Conservation (phyloP, 2,329 filamentous ascomycete species). For the Aurifilum marmelostoma region DNA sequence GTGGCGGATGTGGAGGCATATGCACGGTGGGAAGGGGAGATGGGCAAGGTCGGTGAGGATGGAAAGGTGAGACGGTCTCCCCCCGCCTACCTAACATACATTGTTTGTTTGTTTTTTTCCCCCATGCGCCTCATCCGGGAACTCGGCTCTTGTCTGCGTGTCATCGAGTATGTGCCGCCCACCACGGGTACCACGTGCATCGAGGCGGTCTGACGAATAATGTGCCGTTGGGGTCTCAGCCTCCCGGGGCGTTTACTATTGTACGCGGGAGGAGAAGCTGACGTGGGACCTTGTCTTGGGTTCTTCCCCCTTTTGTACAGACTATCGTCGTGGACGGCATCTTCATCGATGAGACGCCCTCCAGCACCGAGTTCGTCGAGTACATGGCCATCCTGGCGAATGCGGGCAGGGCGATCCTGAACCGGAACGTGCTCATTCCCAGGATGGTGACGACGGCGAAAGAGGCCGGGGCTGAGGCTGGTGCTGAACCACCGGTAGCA, state of each 20-base stretch:
- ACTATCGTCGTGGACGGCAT: slow-evolving; percentile 48
- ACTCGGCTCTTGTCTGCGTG: not conserved
- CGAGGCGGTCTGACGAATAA: not conserved
- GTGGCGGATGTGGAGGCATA: slow-evolving; percentile 48
- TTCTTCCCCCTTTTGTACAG: not conserved
- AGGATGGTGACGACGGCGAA: not conserved
- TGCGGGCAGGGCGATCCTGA: slow-evolving; percentile 26
- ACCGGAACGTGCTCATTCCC: slow-evolving; percentile 18
- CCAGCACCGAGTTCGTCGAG: slow-evolving; percentile 30
- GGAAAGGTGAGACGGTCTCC: slow-evolving; percentile 20
- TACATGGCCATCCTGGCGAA: slow-evolving; percentile 34
- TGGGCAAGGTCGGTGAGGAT: slow-evolving; percentile 23
- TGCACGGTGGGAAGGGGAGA: slow-evolving; percentile 44
- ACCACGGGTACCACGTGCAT: not conserved
- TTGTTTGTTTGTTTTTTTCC: not conserved
- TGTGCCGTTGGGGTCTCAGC: not conserved
- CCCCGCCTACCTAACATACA: not conserved
- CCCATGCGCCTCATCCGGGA: not conserved
- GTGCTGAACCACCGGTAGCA: not conserved
- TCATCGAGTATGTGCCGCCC: not conserved
- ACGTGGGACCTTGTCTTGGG: not conserved
- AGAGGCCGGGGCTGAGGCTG: not conserved
- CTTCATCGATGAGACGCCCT: slow-evolving; percentile 53
- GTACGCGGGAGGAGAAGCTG: not conserved
- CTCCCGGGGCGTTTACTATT: not conserved